phyloP scores from a whole-genome alignment of 2,329 filamentous ascomycete species.

The Penicillium sp. region DNA sequence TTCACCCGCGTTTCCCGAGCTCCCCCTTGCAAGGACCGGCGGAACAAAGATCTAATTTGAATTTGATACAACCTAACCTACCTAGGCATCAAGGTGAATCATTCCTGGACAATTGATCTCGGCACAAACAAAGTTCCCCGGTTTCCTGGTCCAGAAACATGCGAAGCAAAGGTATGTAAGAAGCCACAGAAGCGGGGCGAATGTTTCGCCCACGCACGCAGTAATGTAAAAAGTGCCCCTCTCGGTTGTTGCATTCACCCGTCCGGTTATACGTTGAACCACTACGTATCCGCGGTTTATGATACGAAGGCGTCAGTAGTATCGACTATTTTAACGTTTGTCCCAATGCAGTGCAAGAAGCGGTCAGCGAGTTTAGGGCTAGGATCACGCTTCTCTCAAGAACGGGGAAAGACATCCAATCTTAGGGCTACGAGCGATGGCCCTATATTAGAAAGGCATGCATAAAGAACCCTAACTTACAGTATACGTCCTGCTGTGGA shows the following conservation, averaged over 20 bases:
- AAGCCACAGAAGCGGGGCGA: slow-evolving; percentile 11
- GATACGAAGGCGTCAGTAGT: neutral
- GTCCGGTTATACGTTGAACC: neutral
- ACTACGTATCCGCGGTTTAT: neutral
- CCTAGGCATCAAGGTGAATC: neutral
- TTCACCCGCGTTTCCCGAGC: too few species aligned
- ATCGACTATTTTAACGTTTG: neutral
- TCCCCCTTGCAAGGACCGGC: too few species aligned
- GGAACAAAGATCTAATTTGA: too few species aligned
- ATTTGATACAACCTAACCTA: neutral
- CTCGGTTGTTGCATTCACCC: neutral
- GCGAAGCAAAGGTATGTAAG: neutral
- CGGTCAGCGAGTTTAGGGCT: neutral
- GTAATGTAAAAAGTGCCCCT: neutral
- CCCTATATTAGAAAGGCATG: neutral
- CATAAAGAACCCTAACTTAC: neutral
- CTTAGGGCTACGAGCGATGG: neutral
- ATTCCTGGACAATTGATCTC: neutral
- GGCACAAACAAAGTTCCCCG: neutral
- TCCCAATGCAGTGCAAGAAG: neutral
- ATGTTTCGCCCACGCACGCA: neutral
- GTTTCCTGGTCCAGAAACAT: neutral
- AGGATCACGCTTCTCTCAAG: neutral
- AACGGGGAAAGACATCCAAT: neutral
- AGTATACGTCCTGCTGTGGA: neutral